Evolutionary conservation across 2,329 filamentous ascomycete species (phyloP).

Genomic region (Fusarium sp.): DNA sequence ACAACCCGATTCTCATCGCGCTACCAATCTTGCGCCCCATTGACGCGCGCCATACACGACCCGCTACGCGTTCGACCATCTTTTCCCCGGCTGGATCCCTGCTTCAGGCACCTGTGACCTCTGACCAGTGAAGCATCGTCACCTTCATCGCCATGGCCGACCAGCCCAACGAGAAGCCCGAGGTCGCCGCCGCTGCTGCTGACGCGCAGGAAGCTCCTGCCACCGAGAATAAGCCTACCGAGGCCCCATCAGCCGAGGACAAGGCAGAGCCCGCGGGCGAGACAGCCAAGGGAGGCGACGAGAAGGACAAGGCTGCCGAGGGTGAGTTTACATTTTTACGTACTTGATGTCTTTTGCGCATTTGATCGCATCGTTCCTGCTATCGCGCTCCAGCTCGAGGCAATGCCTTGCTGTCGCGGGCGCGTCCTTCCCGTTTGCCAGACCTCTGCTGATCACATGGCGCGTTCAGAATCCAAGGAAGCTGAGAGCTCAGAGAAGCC

Average conservation of each 20-base stretch:
- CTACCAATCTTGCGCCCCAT: conserved; percentile 46
- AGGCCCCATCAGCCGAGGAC: conserved; percentile 38
- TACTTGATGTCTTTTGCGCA: conserved; percentile 18
- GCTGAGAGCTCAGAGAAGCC: conserved; percentile 46
- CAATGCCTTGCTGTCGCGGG: conserved; percentile 25
- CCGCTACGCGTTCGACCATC: conserved; percentile 46
- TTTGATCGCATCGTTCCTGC: conserved; percentile 5
- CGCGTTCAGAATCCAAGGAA: conserved; percentile 44
- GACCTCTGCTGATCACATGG: conserved; percentile 44
- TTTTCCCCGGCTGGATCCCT: conserved; percentile 29
- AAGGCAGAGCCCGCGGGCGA: conserved; percentile 41
- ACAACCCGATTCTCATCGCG: conserved; percentile 46
- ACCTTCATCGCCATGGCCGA: conserved; percentile 53
- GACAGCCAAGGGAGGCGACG: conserved; percentile 34
- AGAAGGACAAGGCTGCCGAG: conserved; percentile 44
- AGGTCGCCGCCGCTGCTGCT: conserved; percentile 48
- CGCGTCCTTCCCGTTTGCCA: conserved; percentile 37
- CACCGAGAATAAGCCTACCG: conserved; percentile 37
- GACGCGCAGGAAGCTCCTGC: conserved; percentile 47
- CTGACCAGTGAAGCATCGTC: conserved; percentile 36
- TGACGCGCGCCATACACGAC: conserved; percentile 46
- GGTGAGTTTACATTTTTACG: conserved; percentile 45
- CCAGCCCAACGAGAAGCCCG: conserved; percentile 51
- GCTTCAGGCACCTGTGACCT: conserved; percentile 31
- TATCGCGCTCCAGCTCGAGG: conserved; percentile 17